Conservation (phyloP, 1,139 yeast genomes). For the Geotrichum klebahnii region DNA sequence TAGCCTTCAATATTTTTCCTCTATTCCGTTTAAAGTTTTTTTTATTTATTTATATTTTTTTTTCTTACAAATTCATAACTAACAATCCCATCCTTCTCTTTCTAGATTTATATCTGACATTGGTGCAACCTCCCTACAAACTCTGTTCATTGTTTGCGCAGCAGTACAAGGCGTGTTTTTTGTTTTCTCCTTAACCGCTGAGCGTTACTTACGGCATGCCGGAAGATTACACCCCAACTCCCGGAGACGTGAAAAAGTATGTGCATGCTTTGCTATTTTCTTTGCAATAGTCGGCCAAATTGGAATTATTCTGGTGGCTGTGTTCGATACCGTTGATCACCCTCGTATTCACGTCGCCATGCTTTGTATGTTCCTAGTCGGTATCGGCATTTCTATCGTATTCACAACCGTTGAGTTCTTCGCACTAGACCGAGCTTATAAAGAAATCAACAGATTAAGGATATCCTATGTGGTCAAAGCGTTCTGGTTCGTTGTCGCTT, state of each 20-base stretch:
- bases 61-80: no score
- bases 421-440: slow-evolving; percentile 56
- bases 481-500: slow-evolving; percentile 66
- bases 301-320: slow-evolving; percentile 70
- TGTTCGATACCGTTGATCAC: slow-evolving; percentile 62
- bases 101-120: slow-evolving; percentile 66
- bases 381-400: slow-evolving; percentile 59
- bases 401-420: slow-evolving; percentile 59
- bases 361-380: slow-evolving; percentile 71
- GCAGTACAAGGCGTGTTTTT: slow-evolving; percentile 76
- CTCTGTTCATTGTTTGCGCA: slow-evolving; percentile 75
- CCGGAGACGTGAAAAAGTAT: slow-evolving; percentile 47
- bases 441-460: slow-evolving; percentile 43
- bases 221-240: slow-evolving; percentile 55
- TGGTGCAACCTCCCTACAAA: slow-evolving; percentile 80
- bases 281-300: slow-evolving; percentile 65
- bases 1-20: no score
- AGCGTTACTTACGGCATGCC: slow-evolving; percentile 50
- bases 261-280: slow-evolving; percentile 50
- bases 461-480: slow-evolving; percentile 47
- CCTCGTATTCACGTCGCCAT: slow-evolving; percentile 62
- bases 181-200: slow-evolving; percentile 61
- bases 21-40: no score
- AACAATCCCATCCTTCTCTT: slow-evolving; percentile 50
- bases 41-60: no score